Evolutionary conservation across 108 stramenopile species (phyloP), one percentile per base, ranked within the genome.

Genomic region (Mediolabrus comicus): DNA sequence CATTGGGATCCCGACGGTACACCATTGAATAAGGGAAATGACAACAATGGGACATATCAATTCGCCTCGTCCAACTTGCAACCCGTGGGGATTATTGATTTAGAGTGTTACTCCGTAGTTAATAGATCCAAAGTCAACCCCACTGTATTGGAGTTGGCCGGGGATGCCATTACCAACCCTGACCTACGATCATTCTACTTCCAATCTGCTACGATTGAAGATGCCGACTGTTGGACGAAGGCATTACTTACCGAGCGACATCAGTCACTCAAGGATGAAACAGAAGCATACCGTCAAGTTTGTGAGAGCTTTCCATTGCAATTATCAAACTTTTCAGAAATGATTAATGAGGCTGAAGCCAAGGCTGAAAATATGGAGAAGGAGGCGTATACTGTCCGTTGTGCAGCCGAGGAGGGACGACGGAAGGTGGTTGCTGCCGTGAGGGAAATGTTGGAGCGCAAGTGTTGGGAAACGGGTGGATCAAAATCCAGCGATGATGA

Each of bases 81-180:
- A 67, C 95, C 92, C 6, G 80, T 90, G 27, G 97, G 97, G 6
- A 96, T 98, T 58, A 97, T 98, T 72, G 97, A 98, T 82, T 72
- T 98, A 61, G 97, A 98, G 63, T 94, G 92, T 62, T 98, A 97
- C 82, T 90, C 91, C 3, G 81, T 84, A 3, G 85, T 97, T 14
- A 87, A 93, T 67, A 79, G 92, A 2, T 84, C 83, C 32, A 72
- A 75, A 10, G 65, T 81, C 29, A 88, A 95, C 55, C 71, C 84
- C 5, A 77, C 81, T n/a, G 75, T 91, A 0, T 75, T 95, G 78
- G 90, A 92, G 65, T 65, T 92, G 53, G 86, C 89, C 3, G 91
- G 91, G n/a, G 92, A 96, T 67, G 72, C 86, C 9, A 70, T 79
- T 16, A 80, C 86, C 68, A 92, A 92, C 81, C 87, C 92, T 1